Evolutionary conservation across 371 early-diverging fungal species (phyloP).

Genomic region (Apophysomyces elegans): DNA sequence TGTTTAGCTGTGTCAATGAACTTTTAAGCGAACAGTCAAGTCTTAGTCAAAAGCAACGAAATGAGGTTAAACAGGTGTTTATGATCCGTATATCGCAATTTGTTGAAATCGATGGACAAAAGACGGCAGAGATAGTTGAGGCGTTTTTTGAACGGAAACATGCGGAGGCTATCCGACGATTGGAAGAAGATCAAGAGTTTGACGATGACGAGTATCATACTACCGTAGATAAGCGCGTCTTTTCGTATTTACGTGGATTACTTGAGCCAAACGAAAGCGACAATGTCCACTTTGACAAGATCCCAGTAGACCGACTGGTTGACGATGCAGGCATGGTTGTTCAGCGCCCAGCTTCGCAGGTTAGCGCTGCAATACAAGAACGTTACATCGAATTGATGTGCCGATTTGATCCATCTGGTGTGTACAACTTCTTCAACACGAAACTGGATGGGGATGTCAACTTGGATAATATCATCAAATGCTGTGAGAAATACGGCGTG

Average conservation of each 20-base stretch:
- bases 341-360: slow-evolving; percentile 20
- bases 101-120: slow-evolving; percentile 71
- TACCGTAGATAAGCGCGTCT: slow-evolving; percentile 57
- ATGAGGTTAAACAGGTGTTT: slow-evolving; percentile 61
- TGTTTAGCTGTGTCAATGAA: slow-evolving; percentile 64
- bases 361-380: slow-evolving; percentile 56
- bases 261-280: slow-evolving; percentile 54
- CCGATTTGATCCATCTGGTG: slow-evolving; percentile 68
- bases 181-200: slow-evolving; percentile 58
- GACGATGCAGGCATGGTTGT: slow-evolving; percentile 17
- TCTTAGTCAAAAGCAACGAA: slow-evolving; percentile 58
- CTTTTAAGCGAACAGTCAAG: slow-evolving; percentile 52
- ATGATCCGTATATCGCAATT: slow-evolving; percentile 69
- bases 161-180: slow-evolving; percentile 56
- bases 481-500: slow-evolving; percentile 64
- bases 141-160: slow-evolving; percentile 68
- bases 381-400: slow-evolving; percentile 74
- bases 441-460: slow-evolving; percentile 61
- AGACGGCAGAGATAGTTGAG: slow-evolving; percentile 64
- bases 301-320: slow-evolving; percentile 8
- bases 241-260: slow-evolving; percentile 70
- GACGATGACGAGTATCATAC: slow-evolving; percentile 49
- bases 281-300: slow-evolving; percentile 2
- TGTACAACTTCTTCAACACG: slow-evolving; percentile 66
- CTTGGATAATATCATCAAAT: slow-evolving; percentile 57